Evolutionary conservation across 2,329 filamentous ascomycete genomes (phyloP), one percentile per base, ranked within the genome.

Genomic region (Ascochyta lentis): DNA sequence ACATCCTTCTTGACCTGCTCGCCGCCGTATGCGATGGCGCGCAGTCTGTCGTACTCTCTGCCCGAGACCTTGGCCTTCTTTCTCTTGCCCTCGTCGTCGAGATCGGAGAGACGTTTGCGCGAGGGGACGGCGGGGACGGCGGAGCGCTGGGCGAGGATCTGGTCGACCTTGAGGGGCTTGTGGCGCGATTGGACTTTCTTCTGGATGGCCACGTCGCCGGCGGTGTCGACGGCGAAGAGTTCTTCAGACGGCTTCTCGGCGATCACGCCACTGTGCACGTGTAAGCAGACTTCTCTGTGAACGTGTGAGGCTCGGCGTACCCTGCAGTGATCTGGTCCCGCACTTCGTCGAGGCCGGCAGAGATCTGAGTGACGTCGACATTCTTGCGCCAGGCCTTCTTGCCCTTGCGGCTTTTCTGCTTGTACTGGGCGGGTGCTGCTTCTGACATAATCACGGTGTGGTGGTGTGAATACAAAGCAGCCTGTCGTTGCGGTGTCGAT

Each of bases 321-420:
- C 95, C 95, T 81, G 89, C 85, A 64, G 96, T 95, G 59, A 97
- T 89, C 80, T 98, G 90, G 56, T 96, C 89, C 69, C 95, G 92
- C 64, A 96, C 81, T 70, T 90, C 84, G 60, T 92, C 89, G 31
- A 99, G 85, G 58, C 95, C 95, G 49, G 89, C 80, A 68, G 94
- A 85, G 24, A 99, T 86, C 60, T 96, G 89, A 26, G 91, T 89
- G 59, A 98, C 86, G 78, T 99, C 92, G 76, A 99, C 92, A 79
- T 99, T 96, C 77, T 98, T 99, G 72, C 95, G 86, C 95, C 95
- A 99, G 29, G 95, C 94, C 80, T 96, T 98, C 79, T 98, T 98
- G 68, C 96, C 95, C 76, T 99, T 99, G 73, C 95, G 85, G 5
- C 94, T 98, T 24, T 92, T 86, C 77, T 99, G 95, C 61, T 86